Conservation (phyloP, 345 rosid genomes). For the Camelina hispida region DNA sequence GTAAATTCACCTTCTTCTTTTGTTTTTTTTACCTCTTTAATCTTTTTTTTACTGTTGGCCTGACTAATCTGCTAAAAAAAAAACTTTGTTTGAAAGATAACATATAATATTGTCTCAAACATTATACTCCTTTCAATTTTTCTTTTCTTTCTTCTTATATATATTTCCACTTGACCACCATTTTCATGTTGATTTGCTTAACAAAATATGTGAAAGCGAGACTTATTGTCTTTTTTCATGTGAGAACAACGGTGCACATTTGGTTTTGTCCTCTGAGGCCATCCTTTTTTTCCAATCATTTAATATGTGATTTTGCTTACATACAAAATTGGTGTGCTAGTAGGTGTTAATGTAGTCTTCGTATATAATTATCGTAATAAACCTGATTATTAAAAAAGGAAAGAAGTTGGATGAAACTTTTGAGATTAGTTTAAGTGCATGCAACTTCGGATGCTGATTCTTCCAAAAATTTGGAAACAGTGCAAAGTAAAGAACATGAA, state of each 20-base stretch:
- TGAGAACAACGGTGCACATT: not conserved
- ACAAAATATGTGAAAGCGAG: not conserved
- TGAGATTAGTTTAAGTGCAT: not conserved
- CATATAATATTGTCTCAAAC: too few species aligned
- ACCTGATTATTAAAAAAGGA: not conserved
- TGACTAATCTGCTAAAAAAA: too few species aligned
- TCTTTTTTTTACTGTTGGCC: too few species aligned
- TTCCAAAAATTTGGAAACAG: not conserved
- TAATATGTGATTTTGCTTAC: too few species aligned
- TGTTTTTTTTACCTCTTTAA: not conserved
- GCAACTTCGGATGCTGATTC: slow-evolving; percentile 23
- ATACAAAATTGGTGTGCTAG: not conserved
- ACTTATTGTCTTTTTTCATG: not conserved
- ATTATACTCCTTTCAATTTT: too few species aligned
- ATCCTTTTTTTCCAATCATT: not conserved
- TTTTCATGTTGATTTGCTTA: not conserved
- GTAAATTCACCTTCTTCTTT: not conserved
- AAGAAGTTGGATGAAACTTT: not conserved
- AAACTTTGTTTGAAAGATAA: too few species aligned
- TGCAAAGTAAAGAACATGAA: slow-evolving; percentile 14
- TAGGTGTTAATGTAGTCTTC: not conserved
- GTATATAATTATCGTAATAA: not conserved
- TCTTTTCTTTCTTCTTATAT: too few species aligned
- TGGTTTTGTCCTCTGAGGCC: not conserved
- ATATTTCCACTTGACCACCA: not conserved